phyloP scores from a whole-genome alignment of 139 green algal species.

The Medakamo hakoo region DNA sequence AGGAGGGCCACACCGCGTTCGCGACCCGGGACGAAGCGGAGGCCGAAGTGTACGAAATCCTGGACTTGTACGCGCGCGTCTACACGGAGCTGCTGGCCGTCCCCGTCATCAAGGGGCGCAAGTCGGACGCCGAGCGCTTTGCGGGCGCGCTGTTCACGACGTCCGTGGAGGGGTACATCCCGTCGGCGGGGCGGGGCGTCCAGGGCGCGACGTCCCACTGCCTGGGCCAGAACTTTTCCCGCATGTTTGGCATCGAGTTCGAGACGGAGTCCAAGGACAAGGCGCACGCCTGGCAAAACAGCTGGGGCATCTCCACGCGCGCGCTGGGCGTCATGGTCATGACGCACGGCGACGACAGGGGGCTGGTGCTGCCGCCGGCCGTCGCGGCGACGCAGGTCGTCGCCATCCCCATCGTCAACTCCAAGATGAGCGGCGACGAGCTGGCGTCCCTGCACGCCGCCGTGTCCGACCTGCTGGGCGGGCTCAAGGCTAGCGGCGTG shows the following conservation, averaged over 20 bases:
- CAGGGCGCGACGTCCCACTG: slow-evolving; percentile 91
- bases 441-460: slow-evolving; percentile 30
- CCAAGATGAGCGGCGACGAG: slow-evolving; percentile 37
- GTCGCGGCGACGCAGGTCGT: slow-evolving; percentile 71
- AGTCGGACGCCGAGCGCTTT: slow-evolving; percentile 96
- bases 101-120: slow-evolving; percentile 79
- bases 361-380: slow-evolving; percentile 81
- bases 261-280: slow-evolving; percentile 62
- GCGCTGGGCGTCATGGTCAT: slow-evolving; percentile 97
- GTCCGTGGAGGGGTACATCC: slow-evolving; percentile 94
- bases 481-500: slow-evolving; percentile 40
- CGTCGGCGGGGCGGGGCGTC: slow-evolving; percentile 77
- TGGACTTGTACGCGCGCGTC: slow-evolving; percentile 69
- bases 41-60: slow-evolving; percentile 79
- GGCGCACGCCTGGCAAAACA: slow-evolving; percentile 85
- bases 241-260: slow-evolving; percentile 63
- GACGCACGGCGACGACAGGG: slow-evolving; percentile 95
- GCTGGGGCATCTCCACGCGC: slow-evolving; percentile 90
- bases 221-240: slow-evolving; percentile 96
- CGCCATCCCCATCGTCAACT: slow-evolving; percentile 77
- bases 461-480: slow-evolving; percentile 15
- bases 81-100: slow-evolving; percentile 94
- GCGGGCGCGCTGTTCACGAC: slow-evolving; percentile 90
- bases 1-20: slow-evolving; percentile 74
- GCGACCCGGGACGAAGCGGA: slow-evolving; percentile 79